phyloP scores from a whole-genome alignment of 2,329 filamentous ascomycete genomes.

The Phoma herbarum region DNA sequence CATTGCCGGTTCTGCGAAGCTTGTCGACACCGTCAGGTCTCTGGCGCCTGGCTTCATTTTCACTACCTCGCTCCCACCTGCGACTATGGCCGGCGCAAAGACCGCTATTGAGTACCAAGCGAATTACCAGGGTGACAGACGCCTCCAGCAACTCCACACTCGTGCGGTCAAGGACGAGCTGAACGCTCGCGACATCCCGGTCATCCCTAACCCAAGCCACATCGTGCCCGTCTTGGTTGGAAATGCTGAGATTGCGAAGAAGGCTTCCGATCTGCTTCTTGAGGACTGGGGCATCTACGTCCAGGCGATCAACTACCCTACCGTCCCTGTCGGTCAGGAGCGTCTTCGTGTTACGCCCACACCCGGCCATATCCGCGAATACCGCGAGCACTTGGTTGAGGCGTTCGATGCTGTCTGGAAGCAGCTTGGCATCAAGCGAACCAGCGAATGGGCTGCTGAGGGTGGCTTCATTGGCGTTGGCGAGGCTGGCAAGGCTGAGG shows the following conservation, averaged over 20 bases:
- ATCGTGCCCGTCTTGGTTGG: constrained; percentile 95
- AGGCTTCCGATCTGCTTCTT: constrained; percentile 89
- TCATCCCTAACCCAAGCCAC: constrained; percentile 97
- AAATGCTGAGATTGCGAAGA: constrained; percentile 90
- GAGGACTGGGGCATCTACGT: constrained; percentile 94
- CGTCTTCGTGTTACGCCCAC: constrained; percentile 95
- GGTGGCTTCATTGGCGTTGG: constrained; percentile 97
- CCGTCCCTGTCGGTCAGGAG: constrained; percentile 97
- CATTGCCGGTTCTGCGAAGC: constrained; percentile 85
- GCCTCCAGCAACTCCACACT: constrained; percentile 94
- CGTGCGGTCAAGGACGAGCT: constrained; percentile 90
- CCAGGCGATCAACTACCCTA: constrained; percentile 98
- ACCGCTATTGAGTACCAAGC: constrained; percentile 95
- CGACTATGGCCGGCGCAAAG: constrained; percentile 94
- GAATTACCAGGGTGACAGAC: constrained; percentile 82
- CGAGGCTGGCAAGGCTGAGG: constrained; percentile 66
- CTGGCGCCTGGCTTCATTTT: constrained; percentile 98
- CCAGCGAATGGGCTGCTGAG: constrained; percentile 87
- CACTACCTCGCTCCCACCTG: constrained; percentile 93
- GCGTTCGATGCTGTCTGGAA: constrained; percentile 90
- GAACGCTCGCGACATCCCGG: constrained; percentile 82
- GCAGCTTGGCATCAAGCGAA: constrained; percentile 88
- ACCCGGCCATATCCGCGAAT: constrained; percentile 85
- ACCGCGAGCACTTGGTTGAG: constrained; percentile 83
- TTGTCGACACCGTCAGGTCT: constrained; percentile 93